Conservation (phyloP, 352 stramenopile species). For the Phytophthora hybrid region DNA sequence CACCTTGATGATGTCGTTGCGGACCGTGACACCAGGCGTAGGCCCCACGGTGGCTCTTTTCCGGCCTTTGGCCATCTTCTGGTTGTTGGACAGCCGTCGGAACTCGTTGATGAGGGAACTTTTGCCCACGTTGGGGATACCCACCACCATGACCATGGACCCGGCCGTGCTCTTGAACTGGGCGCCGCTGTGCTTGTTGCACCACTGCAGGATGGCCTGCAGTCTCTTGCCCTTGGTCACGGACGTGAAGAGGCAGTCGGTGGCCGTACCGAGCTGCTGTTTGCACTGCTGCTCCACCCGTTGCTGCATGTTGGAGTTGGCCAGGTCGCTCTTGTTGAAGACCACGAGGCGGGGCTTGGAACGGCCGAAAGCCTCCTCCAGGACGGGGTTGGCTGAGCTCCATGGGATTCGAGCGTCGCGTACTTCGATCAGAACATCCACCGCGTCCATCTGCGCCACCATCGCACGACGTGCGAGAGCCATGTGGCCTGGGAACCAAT, state of each 20-base stretch:
- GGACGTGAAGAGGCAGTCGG: slow-evolving; percentile 82
- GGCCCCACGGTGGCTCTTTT: slow-evolving; percentile 84
- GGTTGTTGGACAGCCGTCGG: slow-evolving; percentile 69
- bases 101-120: slow-evolving; percentile 92
- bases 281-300: slow-evolving; percentile 74
- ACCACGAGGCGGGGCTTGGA: slow-evolving; percentile 87
- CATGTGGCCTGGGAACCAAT: slow-evolving; percentile 92
- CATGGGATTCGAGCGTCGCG: slow-evolving; percentile 86
- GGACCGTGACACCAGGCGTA: slow-evolving; percentile 86
- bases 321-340: slow-evolving; percentile 90
- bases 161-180: slow-evolving; percentile 89
- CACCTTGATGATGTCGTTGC: slow-evolving; percentile 92
- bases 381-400: slow-evolving; percentile 84
- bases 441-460: slow-evolving; percentile 79
- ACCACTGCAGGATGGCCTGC: slow-evolving; percentile 83
- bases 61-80: slow-evolving; percentile 82
- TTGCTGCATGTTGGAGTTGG: slow-evolving; percentile 87
- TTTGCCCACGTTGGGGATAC: slow-evolving; percentile 93
- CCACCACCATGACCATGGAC: slow-evolving; percentile 90
- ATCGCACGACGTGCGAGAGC: slow-evolving; percentile 81
- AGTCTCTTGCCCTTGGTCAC: slow-evolving; percentile 81
- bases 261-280: slow-evolving; percentile 40
- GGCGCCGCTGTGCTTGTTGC: slow-evolving; percentile 71
- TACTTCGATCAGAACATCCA: slow-evolving; percentile 88
- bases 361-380: slow-evolving; percentile 78